Evolutionary conservation across 2,329 filamentous ascomycete species (phyloP), one percentile per base, ranked within the genome.

Genomic region (Penicillium occitanis): DNA sequence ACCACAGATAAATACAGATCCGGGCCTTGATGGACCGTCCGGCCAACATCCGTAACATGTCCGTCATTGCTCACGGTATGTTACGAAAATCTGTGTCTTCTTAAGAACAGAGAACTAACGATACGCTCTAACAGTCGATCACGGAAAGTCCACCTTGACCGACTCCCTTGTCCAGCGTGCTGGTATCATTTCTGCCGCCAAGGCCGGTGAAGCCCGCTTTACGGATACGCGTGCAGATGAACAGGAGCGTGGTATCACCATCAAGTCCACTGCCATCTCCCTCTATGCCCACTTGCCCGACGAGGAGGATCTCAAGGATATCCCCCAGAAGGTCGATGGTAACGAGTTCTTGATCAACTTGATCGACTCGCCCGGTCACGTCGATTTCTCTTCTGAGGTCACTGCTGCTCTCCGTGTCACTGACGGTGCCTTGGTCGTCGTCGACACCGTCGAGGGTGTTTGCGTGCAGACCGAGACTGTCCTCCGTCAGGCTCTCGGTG

Each of bases 381-480:
- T 99, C 86, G 95, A 99, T 86, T 99, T 99, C 90, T 99, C 95
- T 50, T 99, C 95, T 73, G 95, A 99, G 82, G 95, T 99, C 81
- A 99, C 95, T 80, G 95, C 95, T 81, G 95, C 95, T 81, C 94
- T 99, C 79, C 95, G 95, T 92, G 95, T 99, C 85, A 99, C 95
- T 76, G 95, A 99, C 79, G 95, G 95, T 92, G 95, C 95, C 77
- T 92, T 99, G 74, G 95, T 99, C 79, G 95, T 99, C 85, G 95
- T 99, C 86, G 95, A 99, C 87, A 97, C 93, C 83, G 91, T 99
- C 75, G 95, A 97, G 85, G 95, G 95, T 93, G 96, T 99, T 77
- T 99, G 95, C 84, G 95, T 99, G 81, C 95, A 99, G 88, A 99
- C 95, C 80, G 95, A 99, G 91, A 99, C 95, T 79, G 95, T 99